Conservation (phyloP, 306 rosid species). For the Ormosia semicastrata region DNA sequence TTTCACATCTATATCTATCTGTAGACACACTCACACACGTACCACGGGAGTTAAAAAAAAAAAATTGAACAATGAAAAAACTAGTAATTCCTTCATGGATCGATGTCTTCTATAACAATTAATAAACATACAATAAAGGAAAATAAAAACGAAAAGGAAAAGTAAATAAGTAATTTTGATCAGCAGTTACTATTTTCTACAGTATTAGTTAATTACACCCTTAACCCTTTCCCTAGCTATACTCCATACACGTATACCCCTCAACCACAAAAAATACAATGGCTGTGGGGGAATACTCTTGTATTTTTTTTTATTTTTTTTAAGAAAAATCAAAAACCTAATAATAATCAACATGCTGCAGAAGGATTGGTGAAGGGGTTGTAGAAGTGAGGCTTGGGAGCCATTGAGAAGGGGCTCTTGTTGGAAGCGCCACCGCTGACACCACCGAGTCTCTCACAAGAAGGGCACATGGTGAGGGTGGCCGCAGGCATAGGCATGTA, state of each 20-base stretch:
- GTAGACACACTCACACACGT: background rate
- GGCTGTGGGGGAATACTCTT: constrained; percentile 35
- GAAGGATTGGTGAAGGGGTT: constrained; percentile 85
- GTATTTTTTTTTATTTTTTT: background rate
- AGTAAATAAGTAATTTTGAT: constrained; percentile 30
- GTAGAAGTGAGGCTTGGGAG: constrained; percentile 76
- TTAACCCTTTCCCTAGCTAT: constrained; percentile 30
- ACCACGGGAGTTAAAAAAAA: background rate
- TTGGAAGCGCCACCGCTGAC: constrained; percentile 38
- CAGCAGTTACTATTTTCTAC: constrained; percentile 52
- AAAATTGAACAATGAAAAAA: constrained; percentile 22
- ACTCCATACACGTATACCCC: constrained; percentile 42
- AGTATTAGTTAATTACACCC: constrained; percentile 56
- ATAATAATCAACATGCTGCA: constrained; percentile 73
- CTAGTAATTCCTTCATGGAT: constrained; percentile 47
- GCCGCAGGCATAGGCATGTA: constrained; percentile 97
- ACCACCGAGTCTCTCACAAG: constrained; percentile 70
- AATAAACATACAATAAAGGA: constrained; percentile 41
- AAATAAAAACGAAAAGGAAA: background rate
- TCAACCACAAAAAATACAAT: constrained; percentile 64
- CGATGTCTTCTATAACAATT: constrained; percentile 40
- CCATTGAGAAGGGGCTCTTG: constrained; percentile 63
- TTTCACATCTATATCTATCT: background rate
- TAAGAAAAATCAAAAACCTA: constrained; percentile 5
- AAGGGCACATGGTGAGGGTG: constrained; percentile 86